Base-by-base conservation (phyloP, 2,329 filamentous ascomycete genomes). In the Penicillium sp. region DNA sequence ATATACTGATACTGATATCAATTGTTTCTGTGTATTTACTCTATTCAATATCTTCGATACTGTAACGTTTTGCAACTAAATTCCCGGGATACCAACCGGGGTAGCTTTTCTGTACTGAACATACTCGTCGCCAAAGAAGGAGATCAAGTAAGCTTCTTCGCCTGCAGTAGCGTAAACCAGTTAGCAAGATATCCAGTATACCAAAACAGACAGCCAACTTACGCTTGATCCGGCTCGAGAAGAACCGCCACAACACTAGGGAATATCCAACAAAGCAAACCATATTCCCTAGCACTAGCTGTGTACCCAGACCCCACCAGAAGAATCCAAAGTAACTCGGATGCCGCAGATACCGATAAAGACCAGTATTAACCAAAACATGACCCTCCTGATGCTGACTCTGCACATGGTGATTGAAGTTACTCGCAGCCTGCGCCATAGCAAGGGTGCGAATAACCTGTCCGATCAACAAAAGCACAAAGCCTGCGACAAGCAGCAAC, bases 321-420 rank as follows among this genome's bases (percentile, higher is more conserved):
- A 96, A 99, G 79, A 97, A 99, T 4, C 93, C 94, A 78, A 97
- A 97, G 77, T 99, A 99, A 58, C 89, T 89, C 13, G 94, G 94
- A 75, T 99, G 94, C 25, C 94, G 81, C 52, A 95, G 78, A 45
- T 83, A 74, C 8, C 80, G 78, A 74, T 97, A 99, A 35, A 97
- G 78, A 0, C 94, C 94, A 29, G 80, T 80, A 0, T 89, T 96
- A 3, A 99, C 90, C n/a, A 99, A 82, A 47, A 81, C 81, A 74
- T 99, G 94, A 1, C 85, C 86, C 4, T 86, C 82, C 68, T 86
- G 89, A 61, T 81, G 85, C 62, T 84, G 75, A 45, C 77, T 85
- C 75, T 94, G 91, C 9, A 97, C 87, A 35, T 87, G 86, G 61
- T 93, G 94, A 70, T 96, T 96, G 83, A 99, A 99, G 71, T 90